Base-by-base conservation (phyloP, 495 filamentous ascomycete species). In the Immersiella caudata region DNA sequence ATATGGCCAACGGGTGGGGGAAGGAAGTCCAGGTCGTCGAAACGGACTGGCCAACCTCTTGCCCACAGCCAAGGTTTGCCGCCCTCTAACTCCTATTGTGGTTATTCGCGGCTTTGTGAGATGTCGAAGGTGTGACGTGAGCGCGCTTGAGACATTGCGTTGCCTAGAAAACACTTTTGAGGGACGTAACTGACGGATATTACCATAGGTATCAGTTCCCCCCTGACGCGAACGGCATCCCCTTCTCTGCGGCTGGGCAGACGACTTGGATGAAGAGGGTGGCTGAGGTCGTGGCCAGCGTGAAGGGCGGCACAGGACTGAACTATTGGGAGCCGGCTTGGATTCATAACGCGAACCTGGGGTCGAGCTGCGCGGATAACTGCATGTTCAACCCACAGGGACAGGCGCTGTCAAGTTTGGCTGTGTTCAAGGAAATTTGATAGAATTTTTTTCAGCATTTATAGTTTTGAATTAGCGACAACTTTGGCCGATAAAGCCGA, bases 321-420 rank as follows among this genome's bases (percentile, higher is more conserved):
- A 90, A 89, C 71, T 92, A 90, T 63, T 91, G 89, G 89, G 88
- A 91, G 73, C 89, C 88, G 4, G 88, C 84, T 8, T 91, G 88
- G 89, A 79, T 90, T 54, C 77, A 85, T 54, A 90, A 91, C 74
- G 83, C 83, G 14, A 82, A 74, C 14, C 75, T 91, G 64, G 89
- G 90, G 3, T 80, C 79, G 8, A 81, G 78, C 4, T 83, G 81
- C 62, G 75, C 77, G 9, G 79, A 78, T 20, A 83, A 82, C 71
- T 81, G 77, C 29, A 84, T 83, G 80, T 83, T 84, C 64, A 71
- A 76, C 62, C 51, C 33, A 29, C 64, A 67, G 1, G 78, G 78
- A 0, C 68, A 71, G 25, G 78, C 75, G 6, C 64, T 74, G n/a
- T 75, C 72, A 14, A 78, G 76, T 35, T 35, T 78, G 63, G 70